A percentile compares a stretch with the other conserved stretches of the same genome.
These are phyloP conservation scores for Annona cherimola DNA, from an alignment of 164 flowering plant species.

Conservation along the genomic window DNA sequence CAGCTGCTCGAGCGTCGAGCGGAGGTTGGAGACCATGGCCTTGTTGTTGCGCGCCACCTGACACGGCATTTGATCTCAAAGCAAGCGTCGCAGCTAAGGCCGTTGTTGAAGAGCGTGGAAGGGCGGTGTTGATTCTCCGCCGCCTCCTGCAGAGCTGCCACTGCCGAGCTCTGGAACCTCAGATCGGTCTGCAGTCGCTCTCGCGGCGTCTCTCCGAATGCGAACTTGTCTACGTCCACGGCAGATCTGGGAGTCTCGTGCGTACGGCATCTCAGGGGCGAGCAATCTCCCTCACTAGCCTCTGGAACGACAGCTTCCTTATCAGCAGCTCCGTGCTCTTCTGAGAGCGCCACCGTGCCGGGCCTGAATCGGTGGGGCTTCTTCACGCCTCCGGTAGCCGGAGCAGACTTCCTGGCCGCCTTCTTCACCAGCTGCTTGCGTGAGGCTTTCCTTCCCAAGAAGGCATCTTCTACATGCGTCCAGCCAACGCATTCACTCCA, in stretches of 20 bases:
- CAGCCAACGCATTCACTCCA: no score
- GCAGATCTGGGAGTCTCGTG: no score
- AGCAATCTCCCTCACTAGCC: constrained; percentile 31
- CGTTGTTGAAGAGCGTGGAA: no score
- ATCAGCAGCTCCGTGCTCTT: constrained; percentile 21
- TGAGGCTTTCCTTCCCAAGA: constrained; percentile 21
- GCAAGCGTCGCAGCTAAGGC: no score
- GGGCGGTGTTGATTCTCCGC: no score
- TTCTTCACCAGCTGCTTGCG: constrained; percentile 14
- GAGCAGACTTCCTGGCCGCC: constrained; percentile 32
- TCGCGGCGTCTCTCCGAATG: no score
- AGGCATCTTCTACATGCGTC: no score
- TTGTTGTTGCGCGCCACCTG: constrained; percentile 29
- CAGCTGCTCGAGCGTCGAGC: constrained; percentile 22
- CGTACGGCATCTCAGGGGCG: no score
- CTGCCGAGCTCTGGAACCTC: no score
- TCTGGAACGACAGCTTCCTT: constrained; percentile 30
- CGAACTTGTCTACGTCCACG: no score
- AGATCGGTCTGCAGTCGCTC: no score
- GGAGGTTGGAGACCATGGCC: constrained; percentile 22
- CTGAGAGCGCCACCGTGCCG: constrained; percentile 12
- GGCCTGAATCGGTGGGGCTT: constrained; percentile 18
- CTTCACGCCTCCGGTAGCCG: constrained; percentile 38
- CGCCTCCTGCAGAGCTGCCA: no score
- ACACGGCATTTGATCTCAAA: constrained; percentile 28